phyloP scores from a whole-genome alignment of 805 yeast species.

The Ascoidea rubescens region DNA sequence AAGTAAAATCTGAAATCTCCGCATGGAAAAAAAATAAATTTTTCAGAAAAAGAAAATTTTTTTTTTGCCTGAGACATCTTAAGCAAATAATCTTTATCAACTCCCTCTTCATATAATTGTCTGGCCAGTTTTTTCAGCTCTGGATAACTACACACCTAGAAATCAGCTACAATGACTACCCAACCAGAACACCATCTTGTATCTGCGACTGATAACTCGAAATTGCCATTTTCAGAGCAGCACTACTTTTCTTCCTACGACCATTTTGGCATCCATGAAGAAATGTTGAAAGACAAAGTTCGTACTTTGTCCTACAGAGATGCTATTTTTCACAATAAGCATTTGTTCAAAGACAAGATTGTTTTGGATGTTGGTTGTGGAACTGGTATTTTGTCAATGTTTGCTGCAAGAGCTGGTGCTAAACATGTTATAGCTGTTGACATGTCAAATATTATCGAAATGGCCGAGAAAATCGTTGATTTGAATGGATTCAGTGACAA shows the following conservation, averaged over 20 bases:
- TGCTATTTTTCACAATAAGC: constrained; percentile 83
- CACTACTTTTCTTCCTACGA: constrained; percentile 94
- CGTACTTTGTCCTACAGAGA: constrained; percentile 86
- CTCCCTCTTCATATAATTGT: too few species aligned
- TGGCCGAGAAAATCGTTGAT: constrained; percentile 83
- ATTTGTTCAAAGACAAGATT: constrained; percentile 79
- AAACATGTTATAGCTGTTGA: constrained; percentile 96
- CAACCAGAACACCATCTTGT: constrained; percentile 5
- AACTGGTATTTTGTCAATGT: constrained; percentile 94
- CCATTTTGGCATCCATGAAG: constrained; percentile 96
- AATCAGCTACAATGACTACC: not conserved
- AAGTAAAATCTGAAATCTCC: too few species aligned
- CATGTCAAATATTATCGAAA: constrained; percentile 89
- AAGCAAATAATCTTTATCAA: not conserved
- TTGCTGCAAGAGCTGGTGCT: constrained; percentile 98
- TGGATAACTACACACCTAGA: too few species aligned
- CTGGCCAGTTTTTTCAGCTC: too few species aligned
- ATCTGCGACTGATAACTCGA: constrained; percentile 54
- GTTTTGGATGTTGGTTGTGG: constrained; percentile 99
- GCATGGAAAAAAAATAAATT: too few species aligned
- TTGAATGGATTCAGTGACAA: constrained; percentile 76
- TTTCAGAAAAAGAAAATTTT: not conserved
- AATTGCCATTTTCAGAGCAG: constrained; percentile 66
- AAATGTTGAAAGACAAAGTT: constrained; percentile 91
- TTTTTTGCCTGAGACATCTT: not conserved